Evolutionary conservation across 108 stramenopile species (phyloP).

Genomic region (Cyclotella atomus): DNA sequence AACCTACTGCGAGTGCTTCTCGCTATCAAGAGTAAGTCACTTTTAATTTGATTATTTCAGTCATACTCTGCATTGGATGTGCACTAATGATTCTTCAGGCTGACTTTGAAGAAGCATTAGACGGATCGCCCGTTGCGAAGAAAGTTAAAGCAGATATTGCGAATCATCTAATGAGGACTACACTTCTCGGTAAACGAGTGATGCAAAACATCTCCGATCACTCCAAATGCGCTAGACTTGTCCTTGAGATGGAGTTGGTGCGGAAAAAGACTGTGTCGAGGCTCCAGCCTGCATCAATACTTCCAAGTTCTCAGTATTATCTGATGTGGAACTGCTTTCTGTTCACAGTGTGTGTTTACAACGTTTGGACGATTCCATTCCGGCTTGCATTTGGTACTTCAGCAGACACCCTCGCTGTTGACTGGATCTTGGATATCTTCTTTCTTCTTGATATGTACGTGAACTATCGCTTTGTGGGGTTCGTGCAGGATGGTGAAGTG

Average conservation of each 20-base stretch:
- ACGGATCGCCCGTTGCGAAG: conserved; percentile 11
- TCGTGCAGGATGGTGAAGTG: conserved; percentile 53
- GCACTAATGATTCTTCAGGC: too few species aligned
- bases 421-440: conserved; percentile 51
- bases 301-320: conserved; percentile 37
- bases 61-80: too few species aligned
- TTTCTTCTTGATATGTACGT: conserved; percentile 47
- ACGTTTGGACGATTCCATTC: conserved; percentile 49
- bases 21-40: conserved; percentile 41
- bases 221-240: conserved; percentile 29
- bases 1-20: conserved; percentile 58
- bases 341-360: conserved; percentile 43
- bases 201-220: conserved; percentile 30
- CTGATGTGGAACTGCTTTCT: conserved; percentile 45
- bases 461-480: conserved; percentile 34
- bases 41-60: too few species aligned
- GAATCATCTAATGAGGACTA: conserved; percentile 8
- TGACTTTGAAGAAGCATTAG: conserved; percentile 48
- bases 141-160: conserved; percentile 8
- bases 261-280: background rate
- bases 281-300: background rate
- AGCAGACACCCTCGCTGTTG: background rate
- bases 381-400: conserved; percentile 41
- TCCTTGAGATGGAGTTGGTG: background rate
- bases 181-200: conserved; percentile 23